Evolutionary conservation across 495 filamentous ascomycete species (phyloP), one percentile per base, ranked within the genome.

Genomic region (Tetracladium setigerum): DNA sequence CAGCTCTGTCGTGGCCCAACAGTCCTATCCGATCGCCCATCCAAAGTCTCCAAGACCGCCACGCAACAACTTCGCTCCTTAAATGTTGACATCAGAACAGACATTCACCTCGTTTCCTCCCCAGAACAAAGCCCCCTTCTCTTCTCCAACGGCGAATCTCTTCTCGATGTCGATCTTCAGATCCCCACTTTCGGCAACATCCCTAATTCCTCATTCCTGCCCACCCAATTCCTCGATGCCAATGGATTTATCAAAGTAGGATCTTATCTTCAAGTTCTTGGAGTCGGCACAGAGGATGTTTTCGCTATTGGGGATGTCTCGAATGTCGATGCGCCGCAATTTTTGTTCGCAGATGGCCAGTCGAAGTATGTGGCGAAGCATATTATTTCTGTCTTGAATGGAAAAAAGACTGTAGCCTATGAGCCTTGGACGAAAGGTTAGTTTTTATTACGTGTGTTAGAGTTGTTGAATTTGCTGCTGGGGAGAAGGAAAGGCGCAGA

Each of bases 11-110:
- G 62, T 7, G 58, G 54, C 1, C 46, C 62, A 12, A 66, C 66
- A 41, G 65, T 81, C 34, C 67, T 81, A 4, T 69, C 72, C 12
- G 35, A 56, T 1, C 58, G 77, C 1, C 65, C 55, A 8, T 15
- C 41, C 1, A 56, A 44, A 30, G 44, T 67, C 11, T 61, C 61
- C 27, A 49, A 62, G 44, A 48, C 55, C 4, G 62, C 58, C 16
- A 47, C 52, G 24, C 50, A 47, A 18, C 50, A 61, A 44, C 67
- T 72, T 31, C 44, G 62, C 47, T 56, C 54, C 19, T 50, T 66
- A 16, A 56, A 62, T 16, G 60, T 66, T 13, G 34, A 52, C 13
- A 39, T 64, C 46, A 52, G 53, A 17, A 46, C 9, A 27, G 22
- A 27, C 7, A 27, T 27, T 27, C 22, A 27, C 7, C 22, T 27